Evolutionary conservation across 2,329 filamentous ascomycete genomes (phyloP).

Genomic region (Neofusicoccum kwambonambiense): DNA sequence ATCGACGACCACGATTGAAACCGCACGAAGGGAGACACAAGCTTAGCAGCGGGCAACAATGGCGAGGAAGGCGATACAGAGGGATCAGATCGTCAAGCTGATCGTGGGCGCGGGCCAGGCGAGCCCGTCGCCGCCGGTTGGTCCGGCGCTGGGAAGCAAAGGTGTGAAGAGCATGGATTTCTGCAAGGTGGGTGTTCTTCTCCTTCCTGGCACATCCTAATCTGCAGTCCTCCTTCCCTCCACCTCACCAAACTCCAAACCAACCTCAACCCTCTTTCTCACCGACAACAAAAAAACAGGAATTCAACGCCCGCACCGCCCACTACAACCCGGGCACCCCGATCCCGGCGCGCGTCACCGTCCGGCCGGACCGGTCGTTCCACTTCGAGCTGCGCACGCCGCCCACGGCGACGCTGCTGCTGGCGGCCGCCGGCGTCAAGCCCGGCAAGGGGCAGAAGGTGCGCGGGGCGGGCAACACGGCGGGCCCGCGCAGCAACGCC

Average conservation of each 20-base stretch:
- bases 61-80: conserved; percentile 36
- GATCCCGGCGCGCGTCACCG: conserved; percentile 84
- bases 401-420: conserved; percentile 85
- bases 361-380: conserved; percentile 91
- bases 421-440: conserved; percentile 76
- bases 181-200: conserved; percentile 66
- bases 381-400: conserved; percentile 91
- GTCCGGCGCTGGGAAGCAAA: conserved; percentile 93
- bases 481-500: conserved; percentile 44
- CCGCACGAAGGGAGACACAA: background rate
- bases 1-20: background rate
- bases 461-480: conserved; percentile 62
- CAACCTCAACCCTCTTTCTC: background rate
- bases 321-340: conserved; percentile 81
- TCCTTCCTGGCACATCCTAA: too few relatives aligned
- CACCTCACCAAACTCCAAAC: background rate
- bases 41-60: conserved; percentile 23
- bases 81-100: conserved; percentile 75
- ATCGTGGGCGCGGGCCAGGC: conserved; percentile 96
- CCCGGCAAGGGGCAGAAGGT: conserved; percentile 71
- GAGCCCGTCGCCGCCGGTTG: conserved; percentile 90
- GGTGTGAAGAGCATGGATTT: conserved; percentile 99
- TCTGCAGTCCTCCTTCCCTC: background rate
- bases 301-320: conserved; percentile 93
- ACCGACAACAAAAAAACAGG: conserved; percentile 52